These are phyloP conservation scores for Acorus gramineus DNA, from an alignment of 106 monocot species.

Conservation along the genomic window DNA sequence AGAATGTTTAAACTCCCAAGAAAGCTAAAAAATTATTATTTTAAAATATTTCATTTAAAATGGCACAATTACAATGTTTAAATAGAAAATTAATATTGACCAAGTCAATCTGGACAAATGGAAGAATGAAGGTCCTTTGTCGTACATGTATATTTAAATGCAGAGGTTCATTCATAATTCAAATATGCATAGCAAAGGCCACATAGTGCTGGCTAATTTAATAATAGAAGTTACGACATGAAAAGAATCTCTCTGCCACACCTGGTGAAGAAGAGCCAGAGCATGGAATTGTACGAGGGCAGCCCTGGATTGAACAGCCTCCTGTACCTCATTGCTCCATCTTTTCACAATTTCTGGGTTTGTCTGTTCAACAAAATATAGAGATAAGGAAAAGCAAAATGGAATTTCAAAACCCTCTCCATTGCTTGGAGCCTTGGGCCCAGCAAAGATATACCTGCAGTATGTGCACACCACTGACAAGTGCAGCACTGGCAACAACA, in stretches of 20 bases:
- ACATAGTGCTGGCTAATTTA: too few species aligned
- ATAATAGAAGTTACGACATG: neutral
- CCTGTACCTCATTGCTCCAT: conserved; percentile 99
- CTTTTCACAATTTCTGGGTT: conserved; percentile 97
- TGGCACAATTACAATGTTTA: too few species aligned
- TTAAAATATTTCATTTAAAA: too few species aligned
- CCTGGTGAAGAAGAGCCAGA: conserved; percentile 94
- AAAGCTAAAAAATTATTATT: neutral
- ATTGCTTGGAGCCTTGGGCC: too few species aligned
- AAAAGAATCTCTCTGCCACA: conserved; percentile 6
- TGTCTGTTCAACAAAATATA: conserved; percentile 30
- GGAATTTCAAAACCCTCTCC: too few species aligned
- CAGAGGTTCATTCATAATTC: too few species aligned
- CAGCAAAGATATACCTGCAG: conserved; percentile 50
- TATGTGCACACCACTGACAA: conserved; percentile 93
- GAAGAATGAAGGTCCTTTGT: too few species aligned
- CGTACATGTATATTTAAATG: too few species aligned
- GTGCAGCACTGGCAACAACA: conserved; percentile 95
- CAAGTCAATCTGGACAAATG: too few species aligned
- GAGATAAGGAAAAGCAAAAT: neutral
- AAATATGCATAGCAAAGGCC: too few species aligned
- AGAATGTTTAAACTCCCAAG: neutral
- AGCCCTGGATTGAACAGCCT: conserved; percentile 95
- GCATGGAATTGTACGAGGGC: conserved; percentile 99
- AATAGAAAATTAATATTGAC: too few species aligned